A percentile compares a stretch with the other conserved stretches of the same genome.
Conservation (phyloP, 106 monocot species). For the Alisma plantagoaquatica region DNA sequence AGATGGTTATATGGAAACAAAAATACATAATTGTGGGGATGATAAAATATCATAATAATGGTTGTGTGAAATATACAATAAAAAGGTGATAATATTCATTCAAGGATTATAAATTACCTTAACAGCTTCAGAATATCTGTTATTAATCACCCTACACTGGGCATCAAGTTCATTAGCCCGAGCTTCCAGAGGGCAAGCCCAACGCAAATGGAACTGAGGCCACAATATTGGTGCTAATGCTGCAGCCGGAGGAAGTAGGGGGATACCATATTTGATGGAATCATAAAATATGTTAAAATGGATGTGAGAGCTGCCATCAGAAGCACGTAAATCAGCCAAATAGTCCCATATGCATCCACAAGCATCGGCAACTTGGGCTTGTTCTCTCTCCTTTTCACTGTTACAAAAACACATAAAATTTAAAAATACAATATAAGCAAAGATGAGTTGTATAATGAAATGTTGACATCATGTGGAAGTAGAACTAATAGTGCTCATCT, state of each 20-base stretch:
- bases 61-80: too few species aligned
- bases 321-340: slow-evolving; percentile 39
- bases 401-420: neutral
- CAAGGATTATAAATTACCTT: too few species aligned
- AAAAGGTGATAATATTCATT: too few species aligned
- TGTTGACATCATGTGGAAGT: too few species aligned
- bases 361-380: slow-evolving; percentile 32
- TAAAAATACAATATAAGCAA: too few species aligned
- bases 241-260: slow-evolving; percentile 82
- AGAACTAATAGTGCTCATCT: too few species aligned
- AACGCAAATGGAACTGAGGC: slow-evolving; percentile 94
- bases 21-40: too few species aligned
- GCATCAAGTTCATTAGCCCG: slow-evolving; percentile 61
- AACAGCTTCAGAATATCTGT: slow-evolving; percentile 33
- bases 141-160: slow-evolving; percentile 40
- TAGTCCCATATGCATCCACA: slow-evolving; percentile 91
- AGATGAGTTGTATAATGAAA: too few species aligned
- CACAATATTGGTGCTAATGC: slow-evolving; percentile 91
- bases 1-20: too few species aligned
- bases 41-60: too few species aligned
- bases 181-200: slow-evolving; percentile 90
- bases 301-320: slow-evolving; percentile 50
- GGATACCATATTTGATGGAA: slow-evolving; percentile 30
- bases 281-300: slow-evolving; percentile 84
- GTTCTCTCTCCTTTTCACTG: slow-evolving; percentile 94